Base-by-base conservation (phyloP, 352 stramenopile species). In the Elongisporangium senticosum region DNA sequence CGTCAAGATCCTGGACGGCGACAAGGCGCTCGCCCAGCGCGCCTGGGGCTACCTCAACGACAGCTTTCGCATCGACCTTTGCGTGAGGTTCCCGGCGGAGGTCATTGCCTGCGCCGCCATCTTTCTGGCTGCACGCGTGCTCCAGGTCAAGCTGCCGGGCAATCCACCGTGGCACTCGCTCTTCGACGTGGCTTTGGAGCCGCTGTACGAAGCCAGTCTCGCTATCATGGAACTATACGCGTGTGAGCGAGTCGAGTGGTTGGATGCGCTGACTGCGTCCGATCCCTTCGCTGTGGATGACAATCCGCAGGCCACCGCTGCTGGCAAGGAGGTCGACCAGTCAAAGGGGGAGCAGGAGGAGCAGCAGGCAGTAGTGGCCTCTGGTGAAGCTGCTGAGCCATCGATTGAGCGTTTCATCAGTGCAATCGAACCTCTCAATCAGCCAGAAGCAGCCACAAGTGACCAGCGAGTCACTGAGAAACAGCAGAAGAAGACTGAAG, bases 41-140 rank as follows among this genome's bases (percentile, higher is more conserved):
- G 88, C 89, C 5, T 98, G 89, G 89, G 84, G 74, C 15, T 98
- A 96, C 67, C 72, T 97, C 53, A 97, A 98, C 64, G 90, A 97
- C 72, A 94, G 77, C 58, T 69, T 97, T 7, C 82, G 91, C 8
- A 71, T 74, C 15, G 86, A 97, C 58, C 65, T 97, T 11, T 96
- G 85, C 56, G 77, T 97, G 49, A 71, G 89, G 10, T 95, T 82
- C 64, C 69, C 69, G 4, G 79, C 87, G 1, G 77, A 96, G 58
- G 76, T 86, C 14, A 96, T 97, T 51, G 90, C 90, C 2, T 97
- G 91, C 64, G 86, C 87, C 39, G 90, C 90, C 33, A 93, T 97
- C 57, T 95, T 94, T 59, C 73, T 98, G 47, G 79, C 89, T 2
- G 85, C 81, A 6, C 81, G 86, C 15, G 69, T 79, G 51, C 64